A percentile compares a stretch with the other conserved stretches of the same genome.
Conservation (phyloP, 129 eudicot genomes). For the Centaurea solstitialis region DNA sequence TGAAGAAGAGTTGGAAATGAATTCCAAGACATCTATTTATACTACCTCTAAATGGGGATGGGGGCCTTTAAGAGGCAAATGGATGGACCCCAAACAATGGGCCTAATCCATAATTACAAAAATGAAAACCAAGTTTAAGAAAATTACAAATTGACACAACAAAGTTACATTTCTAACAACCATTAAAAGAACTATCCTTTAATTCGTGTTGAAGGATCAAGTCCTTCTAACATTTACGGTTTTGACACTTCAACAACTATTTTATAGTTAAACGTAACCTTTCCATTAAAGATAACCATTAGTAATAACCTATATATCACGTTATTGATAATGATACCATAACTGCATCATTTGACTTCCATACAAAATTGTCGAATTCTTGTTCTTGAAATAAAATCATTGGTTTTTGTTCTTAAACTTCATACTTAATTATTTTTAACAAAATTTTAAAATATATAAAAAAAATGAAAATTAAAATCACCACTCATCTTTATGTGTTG, state of each 20-base stretch:
- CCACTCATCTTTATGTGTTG: background rate
- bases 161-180: too few relatives aligned
- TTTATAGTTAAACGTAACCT: background rate
- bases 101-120: too few relatives aligned
- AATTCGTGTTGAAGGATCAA: background rate
- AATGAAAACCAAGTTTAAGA: too few relatives aligned
- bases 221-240: background rate
- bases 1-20: too few relatives aligned
- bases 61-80: too few relatives aligned
- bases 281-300: background rate
- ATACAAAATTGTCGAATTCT: background rate
- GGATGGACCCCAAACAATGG: too few relatives aligned
- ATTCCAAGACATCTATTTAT: too few relatives aligned
- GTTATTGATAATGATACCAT: background rate
- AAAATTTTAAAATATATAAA: background rate
- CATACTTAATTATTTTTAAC: background rate
- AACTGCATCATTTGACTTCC: background rate
- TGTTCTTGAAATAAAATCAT: background rate
- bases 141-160: too few relatives aligned
- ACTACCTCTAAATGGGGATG: too few relatives aligned
- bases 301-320: background rate
- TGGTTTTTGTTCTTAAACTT: background rate
- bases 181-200: background rate
- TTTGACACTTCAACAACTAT: background rate
- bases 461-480: background rate